phyloP scores from a whole-genome alignment of 352 stramenopile genomes.

The Aphanomyces invadans region DNA sequence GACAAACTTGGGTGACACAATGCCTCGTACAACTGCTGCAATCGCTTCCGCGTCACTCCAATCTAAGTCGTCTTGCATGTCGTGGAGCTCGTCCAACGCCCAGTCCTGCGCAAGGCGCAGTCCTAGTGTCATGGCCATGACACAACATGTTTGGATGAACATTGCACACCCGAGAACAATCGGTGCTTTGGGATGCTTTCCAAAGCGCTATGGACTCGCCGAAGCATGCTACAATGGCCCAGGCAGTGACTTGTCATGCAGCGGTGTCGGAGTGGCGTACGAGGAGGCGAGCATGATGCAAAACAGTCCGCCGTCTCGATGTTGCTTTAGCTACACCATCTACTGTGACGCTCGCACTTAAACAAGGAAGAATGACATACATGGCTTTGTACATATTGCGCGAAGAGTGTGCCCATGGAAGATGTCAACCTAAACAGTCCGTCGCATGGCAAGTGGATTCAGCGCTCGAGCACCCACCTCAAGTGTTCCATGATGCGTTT shows the following conservation, averaged over 20 bases:
- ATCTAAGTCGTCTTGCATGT: not conserved
- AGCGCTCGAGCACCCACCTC: not conserved
- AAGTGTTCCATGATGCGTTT: conserved; percentile 3
- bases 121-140: not conserved
- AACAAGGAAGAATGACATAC: not conserved
- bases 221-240: not conserved
- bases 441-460: not conserved
- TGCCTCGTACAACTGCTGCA: not conserved
- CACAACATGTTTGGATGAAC: not conserved
- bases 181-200: not conserved
- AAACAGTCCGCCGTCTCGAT: not conserved
- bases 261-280: not conserved
- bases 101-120: not conserved
- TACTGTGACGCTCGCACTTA: no score
- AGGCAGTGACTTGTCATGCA: not conserved
- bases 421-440: conserved; percentile 4
- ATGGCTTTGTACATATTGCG: conserved; percentile 5
- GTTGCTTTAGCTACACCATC: conserved; percentile 3
- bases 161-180: not conserved
- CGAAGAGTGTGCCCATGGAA: not conserved
- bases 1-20: not conserved
- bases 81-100: not conserved
- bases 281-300: not conserved
- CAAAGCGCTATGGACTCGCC: not conserved
- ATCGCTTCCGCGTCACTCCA: not conserved